Percentiles rank a stretch among this genome's conserved stretches.
Conservation (phyloP, 495 filamentous ascomycete species). For the Hypoxylon lienhwacheense region DNA sequence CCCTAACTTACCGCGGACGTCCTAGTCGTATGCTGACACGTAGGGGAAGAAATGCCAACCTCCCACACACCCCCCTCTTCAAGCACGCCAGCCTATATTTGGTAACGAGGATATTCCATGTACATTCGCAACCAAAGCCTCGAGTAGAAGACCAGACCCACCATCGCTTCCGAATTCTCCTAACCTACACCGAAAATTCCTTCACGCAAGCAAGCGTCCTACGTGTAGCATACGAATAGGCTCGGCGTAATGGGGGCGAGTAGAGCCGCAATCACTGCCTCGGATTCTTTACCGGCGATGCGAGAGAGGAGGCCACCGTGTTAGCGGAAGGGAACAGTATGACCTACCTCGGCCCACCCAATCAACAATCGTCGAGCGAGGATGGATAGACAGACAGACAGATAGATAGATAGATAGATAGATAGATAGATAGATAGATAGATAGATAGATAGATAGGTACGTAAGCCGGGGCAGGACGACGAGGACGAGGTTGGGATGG, state of each 20-base stretch:
- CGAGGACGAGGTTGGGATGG: no score
- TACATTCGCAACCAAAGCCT: slow-evolving; percentile 8
- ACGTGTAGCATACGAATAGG: slow-evolving; percentile 8
- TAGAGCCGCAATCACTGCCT: slow-evolving; percentile 12
- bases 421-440: no score
- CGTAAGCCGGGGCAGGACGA: no score
- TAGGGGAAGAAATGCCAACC: background rate
- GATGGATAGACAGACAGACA: no score
- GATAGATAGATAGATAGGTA: no score
- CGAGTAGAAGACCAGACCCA: slow-evolving; percentile 22
- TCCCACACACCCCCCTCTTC: no score
- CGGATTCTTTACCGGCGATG: slow-evolving; percentile 10
- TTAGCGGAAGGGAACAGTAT: no score
- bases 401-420: no score
- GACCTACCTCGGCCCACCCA: no score
- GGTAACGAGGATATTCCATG: slow-evolving; percentile 29
- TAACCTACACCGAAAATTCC: slow-evolving; percentile 25
- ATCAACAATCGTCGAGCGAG: slow-evolving; percentile 12
- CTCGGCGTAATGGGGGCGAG: slow-evolving; percentile 27
- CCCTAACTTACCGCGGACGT: background rate
- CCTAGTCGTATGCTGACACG: background rate
- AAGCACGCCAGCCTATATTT: background rate
- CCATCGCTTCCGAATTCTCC: slow-evolving; percentile 15
- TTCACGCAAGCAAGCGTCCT: slow-evolving; percentile 17
- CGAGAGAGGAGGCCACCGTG: slow-evolving; percentile 16